Base-by-base conservation (phyloP, 2,329 filamentous ascomycete species). In the Zalaria sp. region DNA sequence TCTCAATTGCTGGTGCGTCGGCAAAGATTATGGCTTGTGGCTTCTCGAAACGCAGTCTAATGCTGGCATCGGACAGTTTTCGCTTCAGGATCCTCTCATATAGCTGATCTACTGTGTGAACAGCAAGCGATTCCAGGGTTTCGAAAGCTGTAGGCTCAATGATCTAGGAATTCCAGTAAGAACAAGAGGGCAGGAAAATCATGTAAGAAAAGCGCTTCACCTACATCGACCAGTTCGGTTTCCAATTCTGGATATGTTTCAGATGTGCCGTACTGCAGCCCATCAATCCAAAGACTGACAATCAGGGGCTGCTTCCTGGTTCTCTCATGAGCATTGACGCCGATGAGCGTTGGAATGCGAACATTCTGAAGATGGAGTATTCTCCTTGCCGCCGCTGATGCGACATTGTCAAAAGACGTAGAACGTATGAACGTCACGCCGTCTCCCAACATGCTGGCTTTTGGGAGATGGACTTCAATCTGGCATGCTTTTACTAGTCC, bases 11-110 rank as follows among this genome's bases (percentile, higher is more conserved):
- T 0, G 82, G 80, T 7, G 77, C 79, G 48, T 85, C 81, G 2
- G 83, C 83, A 51, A 81, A 74, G 0, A 77, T 72, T 18, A 87
- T 78, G 0, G 83, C 83, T 8, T 79, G 76, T 3, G 83, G 83
- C 62, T 87, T 87, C 59, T 79, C 77, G 40, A 87, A 62, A 25
- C 66, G 64, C 32, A 87, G 68, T 45, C 67, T 71, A 39, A 87
- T 63, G 43, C 67, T 67, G 60, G 72, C 71, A 9, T 64, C 63
- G 8, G 57, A 49, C 32, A 58, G 43, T 5, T 42, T 44, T 42
- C 7, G 40, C 48, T 45, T 44, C 34, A 65, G 59, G 48, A n/a
- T 32, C 29, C 29, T 18, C 29, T 32, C 29, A n/a, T 32, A n/a
- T 7, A 32, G 29, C 29, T 7, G 29, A n/a, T n/a, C 7, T 32